Percentiles rank a stretch among this genome's conserved stretches.
These are phyloP conservation scores for Hanseniaspora valbyensis DNA, from an alignment of 805 yeast species.

Conservation along the genomic window DNA sequence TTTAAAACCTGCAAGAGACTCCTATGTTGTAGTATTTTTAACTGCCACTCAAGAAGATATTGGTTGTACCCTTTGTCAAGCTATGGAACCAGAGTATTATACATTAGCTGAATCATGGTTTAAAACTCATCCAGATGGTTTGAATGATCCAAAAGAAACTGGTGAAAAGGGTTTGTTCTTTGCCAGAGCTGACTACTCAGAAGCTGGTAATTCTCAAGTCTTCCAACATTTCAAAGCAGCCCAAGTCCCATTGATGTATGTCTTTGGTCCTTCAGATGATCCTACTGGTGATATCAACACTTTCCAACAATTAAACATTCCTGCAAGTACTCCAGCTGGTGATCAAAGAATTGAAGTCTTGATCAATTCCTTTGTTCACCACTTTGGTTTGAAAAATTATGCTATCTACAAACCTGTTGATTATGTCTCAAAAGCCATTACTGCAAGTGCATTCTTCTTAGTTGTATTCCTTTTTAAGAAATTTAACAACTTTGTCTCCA, in stretches of 20 bases:
- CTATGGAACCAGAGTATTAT: slow-evolving; percentile 55
- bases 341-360: slow-evolving; percentile 28
- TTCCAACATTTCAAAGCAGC: slow-evolving; percentile 39
- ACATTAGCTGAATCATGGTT: slow-evolving; percentile 54
- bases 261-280: slow-evolving; percentile 43
- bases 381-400: slow-evolving; percentile 24
- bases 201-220: slow-evolving; percentile 39
- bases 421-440: slow-evolving; percentile 30
- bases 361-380: slow-evolving; percentile 24
- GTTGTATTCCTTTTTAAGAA: slow-evolving; percentile 29
- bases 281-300: slow-evolving; percentile 32
- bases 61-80: slow-evolving; percentile 65
- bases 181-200: slow-evolving; percentile 61
- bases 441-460: slow-evolving; percentile 30
- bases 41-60: slow-evolving; percentile 66
- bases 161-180: slow-evolving; percentile 44
- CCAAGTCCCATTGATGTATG: slow-evolving; percentile 67
- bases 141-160: slow-evolving; percentile 20
- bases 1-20: slow-evolving; percentile 53
- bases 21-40: slow-evolving; percentile 55
- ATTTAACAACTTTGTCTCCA: slow-evolving; percentile 29
- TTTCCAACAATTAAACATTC: slow-evolving; percentile 27
- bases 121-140: slow-evolving; percentile 45
- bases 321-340: slow-evolving; percentile 27
- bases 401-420: slow-evolving; percentile 30